These are phyloP conservation scores for Podospora fimiseda DNA, from an alignment of 495 filamentous ascomycete species.

Conservation along the genomic window DNA sequence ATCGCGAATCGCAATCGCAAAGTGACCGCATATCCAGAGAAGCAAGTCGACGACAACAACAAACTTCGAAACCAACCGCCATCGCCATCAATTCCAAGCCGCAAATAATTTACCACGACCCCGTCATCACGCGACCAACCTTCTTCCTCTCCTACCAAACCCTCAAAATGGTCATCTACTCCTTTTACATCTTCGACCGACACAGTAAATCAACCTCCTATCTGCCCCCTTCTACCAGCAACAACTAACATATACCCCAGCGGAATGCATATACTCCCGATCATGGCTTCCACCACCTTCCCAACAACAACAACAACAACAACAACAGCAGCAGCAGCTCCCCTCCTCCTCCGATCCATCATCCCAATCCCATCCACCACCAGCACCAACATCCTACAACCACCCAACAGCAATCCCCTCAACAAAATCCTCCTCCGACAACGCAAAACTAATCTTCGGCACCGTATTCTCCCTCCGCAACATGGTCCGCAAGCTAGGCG, in stretches of 20 bases:
- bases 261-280: conserved; percentile 95
- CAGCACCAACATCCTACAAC: conserved; percentile 2
- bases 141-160: no score
- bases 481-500: conserved; percentile 92
- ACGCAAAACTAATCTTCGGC: conserved; percentile 95
- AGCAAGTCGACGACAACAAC: no score
- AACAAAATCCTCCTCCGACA: conserved; percentile 61
- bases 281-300: conserved; percentile 35
- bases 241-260: conserved; percentile 30
- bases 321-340: conserved; percentile 15
- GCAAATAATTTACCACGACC: background rate
- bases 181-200: conserved; percentile 97
- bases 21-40: background rate
- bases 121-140: background rate
- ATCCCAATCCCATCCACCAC: conserved; percentile 28
- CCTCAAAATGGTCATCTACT: conserved; percentile 88
- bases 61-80: no score
- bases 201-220: conserved; percentile 60
- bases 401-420: conserved; percentile 15
- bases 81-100: no score
- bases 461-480: conserved; percentile 93
- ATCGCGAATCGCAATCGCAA: background rate
- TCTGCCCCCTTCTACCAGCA: conserved; percentile 4
- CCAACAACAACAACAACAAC: no score
- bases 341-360: conserved; percentile 7